Conservation (phyloP, 2,329 filamentous ascomycete genomes). For the Trichoderma semiorbis region DNA sequence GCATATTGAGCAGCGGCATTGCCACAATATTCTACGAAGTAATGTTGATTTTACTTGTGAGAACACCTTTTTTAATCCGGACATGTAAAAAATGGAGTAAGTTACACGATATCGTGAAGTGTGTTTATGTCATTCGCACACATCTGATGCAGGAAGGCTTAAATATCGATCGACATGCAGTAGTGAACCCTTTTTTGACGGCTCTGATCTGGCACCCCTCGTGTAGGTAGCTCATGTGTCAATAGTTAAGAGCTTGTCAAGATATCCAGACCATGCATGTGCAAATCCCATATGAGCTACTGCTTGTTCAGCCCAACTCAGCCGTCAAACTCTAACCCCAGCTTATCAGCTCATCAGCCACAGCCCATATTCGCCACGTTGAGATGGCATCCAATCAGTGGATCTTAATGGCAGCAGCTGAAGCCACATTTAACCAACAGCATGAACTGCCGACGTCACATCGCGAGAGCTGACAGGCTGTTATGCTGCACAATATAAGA, state of each 20-base stretch:
- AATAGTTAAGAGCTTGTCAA: not conserved
- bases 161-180: not conserved
- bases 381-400: not conserved
- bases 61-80: not conserved
- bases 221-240: not conserved
- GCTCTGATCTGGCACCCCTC: not conserved
- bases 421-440: not conserved
- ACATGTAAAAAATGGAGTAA: not conserved
- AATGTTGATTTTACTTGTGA: not conserved
- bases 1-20: not conserved
- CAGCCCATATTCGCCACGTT: not conserved
- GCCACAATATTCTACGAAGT: not conserved
- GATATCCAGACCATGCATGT: not conserved
- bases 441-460: not conserved
- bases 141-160: not conserved
- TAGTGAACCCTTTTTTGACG: not conserved
- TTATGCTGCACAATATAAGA: not conserved
- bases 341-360: constrained; percentile 4
- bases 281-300: not conserved
- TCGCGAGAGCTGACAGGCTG: not conserved
- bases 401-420: not conserved
- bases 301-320: not conserved
- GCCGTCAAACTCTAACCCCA: constrained; percentile 5
- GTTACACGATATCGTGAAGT: not conserved
- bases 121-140: not conserved